Evolutionary conservation across 1,284 basidiomycete genomes (phyloP).

Genomic region (Inonotus hispidus): DNA sequence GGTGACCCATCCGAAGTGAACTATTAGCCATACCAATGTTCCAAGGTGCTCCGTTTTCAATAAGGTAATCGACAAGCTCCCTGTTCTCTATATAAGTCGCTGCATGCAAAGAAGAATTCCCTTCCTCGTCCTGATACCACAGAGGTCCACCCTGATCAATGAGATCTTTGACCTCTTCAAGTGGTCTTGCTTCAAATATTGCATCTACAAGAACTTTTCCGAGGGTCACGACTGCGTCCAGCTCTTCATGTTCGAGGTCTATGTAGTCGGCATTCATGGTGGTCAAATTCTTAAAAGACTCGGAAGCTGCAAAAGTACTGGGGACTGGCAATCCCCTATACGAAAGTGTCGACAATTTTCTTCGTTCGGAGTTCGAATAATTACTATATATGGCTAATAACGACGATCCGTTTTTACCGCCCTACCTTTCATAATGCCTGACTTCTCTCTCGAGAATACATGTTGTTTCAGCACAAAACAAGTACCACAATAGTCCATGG

Average conservation of each 20-base stretch:
- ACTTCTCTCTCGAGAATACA: too few relatives aligned
- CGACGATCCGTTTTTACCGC: too few relatives aligned
- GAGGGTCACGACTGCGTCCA: not conserved
- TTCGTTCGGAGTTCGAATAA: too few relatives aligned
- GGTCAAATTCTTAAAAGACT: not conserved
- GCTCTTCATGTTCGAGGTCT: not conserved
- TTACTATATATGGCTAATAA: too few relatives aligned
- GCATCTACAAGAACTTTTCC: slow-evolving; percentile 54
- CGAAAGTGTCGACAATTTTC: too few relatives aligned
- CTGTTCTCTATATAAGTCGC: slow-evolving; percentile 74
- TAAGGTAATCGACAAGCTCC: slow-evolving; percentile 57
- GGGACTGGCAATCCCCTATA: too few relatives aligned
- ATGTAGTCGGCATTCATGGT: not conserved
- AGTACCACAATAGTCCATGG: too few relatives aligned
- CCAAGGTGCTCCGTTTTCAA: slow-evolving; percentile 88
- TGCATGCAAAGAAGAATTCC: slow-evolving; percentile 84
- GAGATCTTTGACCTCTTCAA: slow-evolving; percentile 45
- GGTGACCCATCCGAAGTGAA: not conserved
- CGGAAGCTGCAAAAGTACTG: too few relatives aligned
- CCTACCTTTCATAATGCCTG: too few relatives aligned
- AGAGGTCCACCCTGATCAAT: slow-evolving; percentile 76
- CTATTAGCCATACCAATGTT: slow-evolving; percentile 60
- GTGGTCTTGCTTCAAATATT: slow-evolving; percentile 48
- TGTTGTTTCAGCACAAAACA: too few relatives aligned
- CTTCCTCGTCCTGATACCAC: slow-evolving; percentile 89